Evolutionary conservation across 441 rosid genomes (phyloP), one percentile per base, ranked within the genome.

Genomic region (Pelargonium citronellum): DNA sequence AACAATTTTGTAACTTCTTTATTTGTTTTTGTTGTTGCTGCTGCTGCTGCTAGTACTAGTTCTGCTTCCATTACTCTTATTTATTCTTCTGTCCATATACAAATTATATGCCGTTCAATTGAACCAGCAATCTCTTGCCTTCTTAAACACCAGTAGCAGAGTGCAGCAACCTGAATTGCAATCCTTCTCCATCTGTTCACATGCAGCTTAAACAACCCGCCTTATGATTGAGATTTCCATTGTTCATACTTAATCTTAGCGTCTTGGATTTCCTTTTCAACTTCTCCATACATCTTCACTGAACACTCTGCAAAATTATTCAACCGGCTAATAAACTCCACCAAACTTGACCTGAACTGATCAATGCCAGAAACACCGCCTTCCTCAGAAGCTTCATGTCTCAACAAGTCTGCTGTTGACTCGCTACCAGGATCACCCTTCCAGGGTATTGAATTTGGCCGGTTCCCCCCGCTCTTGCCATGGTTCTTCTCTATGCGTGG

Each of bases 401-500:
- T 79, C 76, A 83, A 62, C 75, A 80, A 12, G 68, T 85, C 81
- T 43, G 73, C 70, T 7, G 81, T 82, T 6, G 78, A 69, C 55
- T 85, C 86, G 64, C 79, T 65, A 0, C 61, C 78, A 20, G 69
- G 76, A 17, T 80, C 86, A 64, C 71, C 80, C 73, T 80, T 83
- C 80, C 77, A 75, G 7, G 74, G 24, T 63, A 51, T 37, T 64
- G 78, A 66, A 1, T 43, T 63, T n/a, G 69, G 78, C 75, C 16
- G 67, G n/a, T 55, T 72, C 1, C 72, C 47, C 1, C 72, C 53
- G 7, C 77, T 80, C 83, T 87, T 91, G 71, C 76, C 87, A 16
- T 84, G 87, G 47, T 78, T 89, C 87, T 85, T 91, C 71, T 90
- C 99, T 77, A 86, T 88, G 7, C 73, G 79, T 2, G 97, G 99